A percentile compares a stretch with the other conserved stretches of the same genome.
phyloP scores from a whole-genome alignment of 2,329 filamentous ascomycete genomes.

The Aspergillus sp. region DNA sequence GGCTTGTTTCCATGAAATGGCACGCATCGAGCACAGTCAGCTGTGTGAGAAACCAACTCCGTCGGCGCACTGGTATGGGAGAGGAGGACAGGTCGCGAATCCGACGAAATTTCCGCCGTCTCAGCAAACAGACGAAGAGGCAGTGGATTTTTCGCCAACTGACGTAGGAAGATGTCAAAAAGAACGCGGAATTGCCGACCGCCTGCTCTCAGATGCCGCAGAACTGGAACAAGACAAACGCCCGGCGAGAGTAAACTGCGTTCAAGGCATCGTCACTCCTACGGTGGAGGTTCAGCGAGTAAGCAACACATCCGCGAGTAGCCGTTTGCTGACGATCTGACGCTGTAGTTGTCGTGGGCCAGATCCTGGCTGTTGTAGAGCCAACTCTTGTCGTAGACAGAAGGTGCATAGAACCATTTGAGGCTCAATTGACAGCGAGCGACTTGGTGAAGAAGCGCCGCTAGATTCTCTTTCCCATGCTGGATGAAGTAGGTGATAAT shows the following conservation, averaged over 20 bases:
- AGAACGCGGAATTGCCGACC: constrained; percentile 11
- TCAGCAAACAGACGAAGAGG: not conserved
- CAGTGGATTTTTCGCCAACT: constrained; percentile 4
- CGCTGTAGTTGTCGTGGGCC: not conserved
- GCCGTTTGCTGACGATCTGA: not conserved
- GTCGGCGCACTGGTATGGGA: not conserved
- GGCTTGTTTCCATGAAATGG: not conserved
- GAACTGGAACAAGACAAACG: not conserved
- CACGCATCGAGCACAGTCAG: not conserved
- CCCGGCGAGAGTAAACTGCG: not conserved
- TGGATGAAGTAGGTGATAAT: not conserved
- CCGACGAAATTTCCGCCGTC: not conserved
- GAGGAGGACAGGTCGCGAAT: not conserved
- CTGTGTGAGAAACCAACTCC: not conserved
- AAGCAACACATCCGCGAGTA: constrained; percentile 4
- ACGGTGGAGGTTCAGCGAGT: not conserved
- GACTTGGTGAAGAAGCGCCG: not conserved
- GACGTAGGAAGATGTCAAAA: constrained; percentile 1
- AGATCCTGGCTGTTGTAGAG: not conserved
- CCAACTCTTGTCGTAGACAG: not conserved
- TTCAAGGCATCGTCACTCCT: not conserved
- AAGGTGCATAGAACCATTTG: too few species aligned
- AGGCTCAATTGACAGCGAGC: not conserved
- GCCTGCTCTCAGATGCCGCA: constrained; percentile 11
- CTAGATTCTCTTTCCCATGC: not conserved